These are phyloP conservation scores for Geum urbanum DNA, from an alignment of 306 rosid genomes.

Conservation along the genomic window DNA sequence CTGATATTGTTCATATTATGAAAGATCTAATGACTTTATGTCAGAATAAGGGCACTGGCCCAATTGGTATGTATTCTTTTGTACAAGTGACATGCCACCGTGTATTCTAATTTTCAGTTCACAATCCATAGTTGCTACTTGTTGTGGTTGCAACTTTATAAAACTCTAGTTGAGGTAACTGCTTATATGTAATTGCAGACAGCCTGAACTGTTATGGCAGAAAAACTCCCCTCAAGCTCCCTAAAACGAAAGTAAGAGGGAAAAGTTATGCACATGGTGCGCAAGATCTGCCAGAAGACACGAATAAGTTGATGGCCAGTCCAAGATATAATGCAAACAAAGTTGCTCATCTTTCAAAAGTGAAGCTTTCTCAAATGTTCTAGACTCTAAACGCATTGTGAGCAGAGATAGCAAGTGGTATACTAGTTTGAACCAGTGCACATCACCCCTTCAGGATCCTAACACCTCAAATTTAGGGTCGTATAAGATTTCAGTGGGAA, in stretches of 20 bases:
- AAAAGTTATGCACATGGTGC: slow-evolving; percentile 1
- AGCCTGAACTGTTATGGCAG: slow-evolving; percentile 19
- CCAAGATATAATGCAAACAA: not conserved
- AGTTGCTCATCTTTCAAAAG: not conserved
- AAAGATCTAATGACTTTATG: slow-evolving; percentile 39
- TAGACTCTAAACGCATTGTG: slow-evolving; percentile 2
- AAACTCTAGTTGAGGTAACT: not conserved
- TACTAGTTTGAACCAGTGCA: not conserved
- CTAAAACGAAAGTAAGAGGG: slow-evolving; percentile 2
- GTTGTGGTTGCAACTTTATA: not conserved
- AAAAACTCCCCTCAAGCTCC: slow-evolving; percentile 5
- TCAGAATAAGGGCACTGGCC: slow-evolving; percentile 24
- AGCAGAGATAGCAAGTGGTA: not conserved
- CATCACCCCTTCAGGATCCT: slow-evolving; percentile 16
- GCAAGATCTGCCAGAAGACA: slow-evolving; percentile 7
- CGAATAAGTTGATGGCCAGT: slow-evolving; percentile 7
- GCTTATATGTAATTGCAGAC: slow-evolving; percentile 21
- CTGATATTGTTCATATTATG: slow-evolving; percentile 35
- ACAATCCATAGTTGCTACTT: not conserved
- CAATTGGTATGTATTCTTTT: slow-evolving; percentile 34
- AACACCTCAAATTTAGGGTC: slow-evolving; percentile 9
- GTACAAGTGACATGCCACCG: not conserved
- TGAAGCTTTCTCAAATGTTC: not conserved
- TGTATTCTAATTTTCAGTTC: not conserved
- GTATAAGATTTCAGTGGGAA: slow-evolving; percentile 7